phyloP scores from a whole-genome alignment of 2,329 filamentous ascomycete genomes.

The Didymella lethalis region DNA sequence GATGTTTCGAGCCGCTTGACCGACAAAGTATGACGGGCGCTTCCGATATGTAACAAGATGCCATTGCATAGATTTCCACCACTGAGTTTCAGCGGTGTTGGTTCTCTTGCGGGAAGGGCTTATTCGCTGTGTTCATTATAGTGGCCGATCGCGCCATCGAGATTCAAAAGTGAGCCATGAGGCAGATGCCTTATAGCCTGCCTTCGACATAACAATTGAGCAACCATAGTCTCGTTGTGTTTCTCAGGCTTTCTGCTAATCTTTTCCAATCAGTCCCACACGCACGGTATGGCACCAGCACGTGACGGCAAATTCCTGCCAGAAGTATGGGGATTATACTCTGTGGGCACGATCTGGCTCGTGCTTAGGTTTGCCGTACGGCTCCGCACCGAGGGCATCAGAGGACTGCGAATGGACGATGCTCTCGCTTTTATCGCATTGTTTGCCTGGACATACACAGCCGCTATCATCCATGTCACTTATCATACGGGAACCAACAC shows the following conservation, averaged over 20 bases:
- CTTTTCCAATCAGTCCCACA: background rate
- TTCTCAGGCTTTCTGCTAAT: too few species aligned
- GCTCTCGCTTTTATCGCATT: constrained; percentile 13
- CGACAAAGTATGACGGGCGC: background rate
- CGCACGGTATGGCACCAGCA: constrained; percentile 14
- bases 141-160: background rate
- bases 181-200: background rate
- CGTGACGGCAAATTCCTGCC: constrained; percentile 18
- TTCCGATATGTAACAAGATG: background rate
- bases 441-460: constrained; percentile 18
- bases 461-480: constrained; percentile 18
- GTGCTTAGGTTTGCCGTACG: constrained; percentile 12
- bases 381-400: constrained; percentile 8
- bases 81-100: background rate
- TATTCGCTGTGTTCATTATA: background rate
- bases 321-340: constrained; percentile 16
- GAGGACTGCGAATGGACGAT: constrained; percentile 12
- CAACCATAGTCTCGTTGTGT: background rate
- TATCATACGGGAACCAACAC: constrained; percentile 24
- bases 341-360: constrained; percentile 13
- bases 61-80: background rate
- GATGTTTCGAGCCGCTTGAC: background rate
- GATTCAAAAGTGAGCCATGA: background rate
- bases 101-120: background rate
- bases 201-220: background rate